Conservation (phyloP, 2,329 filamentous ascomycete genomes). For the Alternaria infectoria region DNA sequence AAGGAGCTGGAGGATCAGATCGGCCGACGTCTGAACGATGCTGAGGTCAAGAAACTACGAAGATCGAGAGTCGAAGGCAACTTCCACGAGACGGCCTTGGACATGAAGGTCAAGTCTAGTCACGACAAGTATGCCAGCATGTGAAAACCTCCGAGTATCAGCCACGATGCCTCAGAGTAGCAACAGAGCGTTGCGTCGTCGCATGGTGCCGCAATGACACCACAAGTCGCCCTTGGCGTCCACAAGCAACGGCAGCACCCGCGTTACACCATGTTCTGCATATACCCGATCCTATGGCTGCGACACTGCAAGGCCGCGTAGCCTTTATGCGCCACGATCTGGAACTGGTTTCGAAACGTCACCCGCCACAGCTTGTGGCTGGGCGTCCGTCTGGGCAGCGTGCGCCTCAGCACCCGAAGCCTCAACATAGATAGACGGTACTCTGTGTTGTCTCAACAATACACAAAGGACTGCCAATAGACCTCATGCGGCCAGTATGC, state of each 20-base stretch:
- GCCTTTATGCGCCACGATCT: constrained; percentile 17
- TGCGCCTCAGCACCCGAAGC: background rate
- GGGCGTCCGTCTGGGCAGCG: constrained; percentile 9
- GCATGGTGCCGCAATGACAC: background rate
- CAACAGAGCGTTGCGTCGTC: background rate
- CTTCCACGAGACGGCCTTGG: constrained; percentile 84
- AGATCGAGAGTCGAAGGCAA: constrained; percentile 83
- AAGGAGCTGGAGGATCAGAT: constrained; percentile 84
- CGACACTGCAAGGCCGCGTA: background rate
- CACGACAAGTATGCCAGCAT: constrained; percentile 54
- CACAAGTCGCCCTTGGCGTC: constrained; percentile 2
- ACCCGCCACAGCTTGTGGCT: constrained; percentile 11
- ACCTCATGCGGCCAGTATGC: background rate
- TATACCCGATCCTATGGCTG: constrained; percentile 1
- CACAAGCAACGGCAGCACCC: constrained; percentile 8
- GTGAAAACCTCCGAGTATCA: constrained; percentile 6
- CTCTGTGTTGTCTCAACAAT: background rate
- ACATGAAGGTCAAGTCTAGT: constrained; percentile 89
- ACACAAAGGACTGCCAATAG: background rate
- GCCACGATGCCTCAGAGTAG: background rate
- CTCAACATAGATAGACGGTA: background rate
- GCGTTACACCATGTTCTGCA: constrained; percentile 11
- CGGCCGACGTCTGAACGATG: constrained; percentile 77
- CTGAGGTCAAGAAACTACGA: constrained; percentile 85
- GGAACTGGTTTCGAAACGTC: constrained; percentile 4